Evolutionary conservation across 1,139 yeast genomes (phyloP).

Genomic region (Nadsonia commutata): DNA sequence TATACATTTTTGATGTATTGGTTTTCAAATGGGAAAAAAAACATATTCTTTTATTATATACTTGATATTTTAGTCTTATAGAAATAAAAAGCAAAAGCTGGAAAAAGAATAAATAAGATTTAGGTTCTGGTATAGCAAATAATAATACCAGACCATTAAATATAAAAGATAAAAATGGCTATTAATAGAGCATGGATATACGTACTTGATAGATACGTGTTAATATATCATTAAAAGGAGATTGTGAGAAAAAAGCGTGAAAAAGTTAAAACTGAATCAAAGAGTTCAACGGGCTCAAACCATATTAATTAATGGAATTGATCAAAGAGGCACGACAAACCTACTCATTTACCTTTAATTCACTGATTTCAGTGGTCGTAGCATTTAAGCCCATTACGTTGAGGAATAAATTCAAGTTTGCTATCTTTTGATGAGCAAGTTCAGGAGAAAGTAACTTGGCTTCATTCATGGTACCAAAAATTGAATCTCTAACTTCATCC

Average conservation of each 20-base stretch:
- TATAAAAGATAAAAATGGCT: neutral
- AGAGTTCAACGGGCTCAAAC: too few species aligned
- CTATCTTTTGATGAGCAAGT: conserved; percentile 44
- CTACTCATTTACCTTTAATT: conserved; percentile 11
- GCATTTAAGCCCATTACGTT: conserved; percentile 96
- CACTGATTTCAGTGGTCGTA: conserved; percentile 31
- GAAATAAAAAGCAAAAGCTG: neutral
- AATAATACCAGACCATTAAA: neutral
- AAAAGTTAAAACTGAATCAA: neutral
- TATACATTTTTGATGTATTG: too few species aligned
- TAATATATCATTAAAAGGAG: too few species aligned
- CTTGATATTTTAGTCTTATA: neutral
- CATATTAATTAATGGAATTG: too few species aligned
- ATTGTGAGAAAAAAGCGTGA: too few species aligned
- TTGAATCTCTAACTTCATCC: conserved; percentile 87
- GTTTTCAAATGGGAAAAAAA: neutral
- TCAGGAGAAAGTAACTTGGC: conserved; percentile 55
- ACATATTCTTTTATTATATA: too few species aligned
- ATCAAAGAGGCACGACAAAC: neutral
- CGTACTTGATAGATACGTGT: too few species aligned
- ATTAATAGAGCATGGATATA: too few species aligned
- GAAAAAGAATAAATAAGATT: neutral
- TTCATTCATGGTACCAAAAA: conserved; percentile 73
- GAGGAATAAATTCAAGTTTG: conserved; percentile 78
- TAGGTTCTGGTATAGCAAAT: neutral